Conservation (phyloP, 2,329 filamentous ascomycete genomes). For the Emericellopsis atlantica region DNA sequence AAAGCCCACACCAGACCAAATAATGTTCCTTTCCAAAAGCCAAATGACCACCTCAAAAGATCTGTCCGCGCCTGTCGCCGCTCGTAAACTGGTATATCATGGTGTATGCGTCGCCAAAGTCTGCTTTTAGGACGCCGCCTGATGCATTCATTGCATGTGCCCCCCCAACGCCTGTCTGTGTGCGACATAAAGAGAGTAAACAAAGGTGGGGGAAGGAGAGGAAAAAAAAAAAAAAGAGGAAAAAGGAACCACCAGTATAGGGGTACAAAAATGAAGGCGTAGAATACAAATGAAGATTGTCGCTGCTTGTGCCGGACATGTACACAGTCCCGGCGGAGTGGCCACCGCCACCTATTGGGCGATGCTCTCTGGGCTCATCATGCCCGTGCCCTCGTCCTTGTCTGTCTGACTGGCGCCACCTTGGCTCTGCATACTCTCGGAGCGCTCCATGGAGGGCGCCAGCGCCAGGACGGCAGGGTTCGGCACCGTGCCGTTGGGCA, state of each 20-base stretch:
- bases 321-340: background rate
- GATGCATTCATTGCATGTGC: no score
- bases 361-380: conserved; percentile 80
- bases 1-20: no score
- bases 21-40: no score
- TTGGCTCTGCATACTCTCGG: conserved; percentile 44
- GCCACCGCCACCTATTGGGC: conserved; percentile 21
- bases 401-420: conserved; percentile 51
- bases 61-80: no score
- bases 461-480: conserved; percentile 27
- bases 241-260: background rate
- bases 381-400: conserved; percentile 56
- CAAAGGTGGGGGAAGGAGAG: background rate
- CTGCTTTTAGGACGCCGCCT: no score
- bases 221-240: background rate
- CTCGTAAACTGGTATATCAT: no score
- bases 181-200: background rate
- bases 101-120: no score
- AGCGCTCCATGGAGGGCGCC: conserved; percentile 41
- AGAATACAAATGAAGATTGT: background rate
- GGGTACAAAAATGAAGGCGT: background rate
- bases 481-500: conserved; percentile 21
- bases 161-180: background rate
- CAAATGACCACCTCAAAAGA: no score
- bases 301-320: no score